Percentiles rank a stretch among this genome's conserved stretches.
Conservation (phyloP, 306 rosid genomes). For the Coriaria nepalensis region DNA sequence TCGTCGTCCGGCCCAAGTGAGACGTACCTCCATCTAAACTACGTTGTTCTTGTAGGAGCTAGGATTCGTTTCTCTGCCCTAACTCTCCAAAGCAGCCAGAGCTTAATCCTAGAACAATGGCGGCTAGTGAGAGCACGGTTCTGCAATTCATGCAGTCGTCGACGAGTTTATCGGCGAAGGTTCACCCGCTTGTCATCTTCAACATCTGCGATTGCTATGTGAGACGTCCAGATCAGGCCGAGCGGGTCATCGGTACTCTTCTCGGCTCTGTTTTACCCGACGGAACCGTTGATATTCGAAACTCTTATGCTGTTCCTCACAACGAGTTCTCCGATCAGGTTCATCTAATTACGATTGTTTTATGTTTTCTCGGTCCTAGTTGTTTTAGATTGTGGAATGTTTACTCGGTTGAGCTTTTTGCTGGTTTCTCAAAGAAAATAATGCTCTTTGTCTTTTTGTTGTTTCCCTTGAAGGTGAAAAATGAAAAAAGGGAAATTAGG, state of each 20-base stretch:
- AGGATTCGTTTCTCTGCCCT: background rate
- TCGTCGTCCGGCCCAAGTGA: too few species aligned
- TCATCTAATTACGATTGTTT: too few species aligned
- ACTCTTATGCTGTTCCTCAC: constrained; percentile 93
- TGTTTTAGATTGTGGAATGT: background rate
- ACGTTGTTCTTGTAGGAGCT: too few species aligned
- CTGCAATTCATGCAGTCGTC: constrained; percentile 58
- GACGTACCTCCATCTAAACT: too few species aligned
- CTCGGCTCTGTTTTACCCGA: constrained; percentile 68
- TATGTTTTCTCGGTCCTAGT: background rate
- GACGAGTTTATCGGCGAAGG: constrained; percentile 47
- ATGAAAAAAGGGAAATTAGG: too few species aligned
- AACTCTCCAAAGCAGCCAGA: constrained; percentile 9
- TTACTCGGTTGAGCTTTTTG: background rate
- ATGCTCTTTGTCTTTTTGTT: too few species aligned
- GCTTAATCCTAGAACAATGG: constrained; percentile 43
- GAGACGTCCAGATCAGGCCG: constrained; percentile 82
- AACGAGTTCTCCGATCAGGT: constrained; percentile 80
- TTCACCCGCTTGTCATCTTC: constrained; percentile 72
- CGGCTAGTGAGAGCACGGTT: constrained; percentile 46
- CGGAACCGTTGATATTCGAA: constrained; percentile 74
- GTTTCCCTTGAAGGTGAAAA: too few species aligned
- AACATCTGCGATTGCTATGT: constrained; percentile 84
- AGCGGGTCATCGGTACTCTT: constrained; percentile 88
- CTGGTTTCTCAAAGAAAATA: background rate